A percentile compares a stretch with the other conserved stretches of the same genome.
Evolutionary conservation across 345 rosid species (phyloP).

Genomic region (Ailanthus altissimus): DNA sequence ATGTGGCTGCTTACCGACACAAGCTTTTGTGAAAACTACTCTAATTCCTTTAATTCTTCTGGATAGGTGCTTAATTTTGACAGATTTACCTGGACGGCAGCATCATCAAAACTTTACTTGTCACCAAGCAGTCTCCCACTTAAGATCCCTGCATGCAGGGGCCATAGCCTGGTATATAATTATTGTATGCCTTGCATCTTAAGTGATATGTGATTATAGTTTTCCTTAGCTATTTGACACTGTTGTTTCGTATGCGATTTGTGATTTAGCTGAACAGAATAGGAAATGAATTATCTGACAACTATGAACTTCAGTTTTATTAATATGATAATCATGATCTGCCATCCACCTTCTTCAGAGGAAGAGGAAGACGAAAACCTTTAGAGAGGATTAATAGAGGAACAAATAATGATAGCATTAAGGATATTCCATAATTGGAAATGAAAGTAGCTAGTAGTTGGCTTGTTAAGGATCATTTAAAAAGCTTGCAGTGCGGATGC

Average conservation of each 20-base stretch:
- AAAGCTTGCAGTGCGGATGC: background rate
- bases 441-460: background rate
- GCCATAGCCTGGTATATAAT: slow-evolving; percentile 80
- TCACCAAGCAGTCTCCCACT: slow-evolving; percentile 92
- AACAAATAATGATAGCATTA: background rate
- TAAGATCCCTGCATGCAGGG: slow-evolving; percentile 96
- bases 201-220: background rate
- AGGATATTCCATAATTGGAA: background rate
- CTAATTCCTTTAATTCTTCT: slow-evolving; percentile 4
- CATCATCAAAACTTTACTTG: slow-evolving; percentile 85
- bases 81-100: slow-evolving; percentile 72
- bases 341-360: background rate
- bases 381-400: background rate
- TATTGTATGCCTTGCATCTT: slow-evolving; percentile 3
- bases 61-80: slow-evolving; percentile 80
- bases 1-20: background rate
- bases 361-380: background rate
- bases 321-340: slow-evolving; percentile 8
- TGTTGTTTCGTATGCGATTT: background rate
- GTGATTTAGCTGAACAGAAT: background rate
- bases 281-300: background rate
- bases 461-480: background rate
- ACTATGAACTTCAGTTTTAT: background rate
- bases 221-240: background rate
- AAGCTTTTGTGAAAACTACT: background rate